Percentiles rank a stretch among this genome's conserved stretches.
Conservation (phyloP, 2,329 filamentous ascomycete genomes). For the Trichoderma gracile region DNA sequence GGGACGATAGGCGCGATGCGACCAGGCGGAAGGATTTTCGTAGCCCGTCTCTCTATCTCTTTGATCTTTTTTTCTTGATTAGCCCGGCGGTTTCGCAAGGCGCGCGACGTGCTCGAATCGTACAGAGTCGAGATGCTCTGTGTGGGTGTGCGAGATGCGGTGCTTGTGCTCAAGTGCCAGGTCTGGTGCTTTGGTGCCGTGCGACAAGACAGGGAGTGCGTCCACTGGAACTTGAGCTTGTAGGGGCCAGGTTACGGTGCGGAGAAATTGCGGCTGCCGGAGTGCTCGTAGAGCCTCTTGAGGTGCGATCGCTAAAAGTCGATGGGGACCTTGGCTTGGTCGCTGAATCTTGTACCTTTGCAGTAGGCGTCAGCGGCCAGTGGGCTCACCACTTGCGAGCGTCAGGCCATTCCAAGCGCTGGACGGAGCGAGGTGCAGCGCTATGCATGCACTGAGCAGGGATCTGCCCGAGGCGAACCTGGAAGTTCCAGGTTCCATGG, state of each 20-base stretch:
- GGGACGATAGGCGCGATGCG: conserved; percentile 25
- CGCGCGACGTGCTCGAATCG: conserved; percentile 11
- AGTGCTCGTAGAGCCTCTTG: background rate
- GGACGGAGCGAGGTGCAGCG: conserved; percentile 12
- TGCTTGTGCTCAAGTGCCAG: conserved; percentile 11
- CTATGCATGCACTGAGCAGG: conserved; percentile 23
- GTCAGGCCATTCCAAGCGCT: conserved; percentile 23
- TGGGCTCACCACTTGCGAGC: conserved; percentile 21
- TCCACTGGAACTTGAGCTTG: conserved; percentile 16
- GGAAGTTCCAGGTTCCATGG: background rate
- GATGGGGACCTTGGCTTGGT: background rate
- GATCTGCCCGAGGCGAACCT: background rate
- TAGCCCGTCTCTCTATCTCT: background rate
- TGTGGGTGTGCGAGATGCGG: conserved; percentile 25
- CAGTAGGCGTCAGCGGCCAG: conserved; percentile 5
- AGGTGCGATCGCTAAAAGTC: conserved; percentile 6
- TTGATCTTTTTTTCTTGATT: background rate
- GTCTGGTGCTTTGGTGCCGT: conserved; percentile 11
- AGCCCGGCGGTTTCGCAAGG: background rate
- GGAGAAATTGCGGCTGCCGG: conserved; percentile 34
- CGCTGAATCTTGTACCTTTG: background rate
- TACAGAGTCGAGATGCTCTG: conserved; percentile 21
- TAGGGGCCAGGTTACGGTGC: conserved; percentile 28
- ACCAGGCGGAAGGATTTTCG: conserved; percentile 11
- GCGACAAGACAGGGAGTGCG: conserved; percentile 27